Evolutionary conservation across 129 eudicot genomes (phyloP), one percentile per base, ranked within the genome.

Genomic region (Erigeron canadensis): DNA sequence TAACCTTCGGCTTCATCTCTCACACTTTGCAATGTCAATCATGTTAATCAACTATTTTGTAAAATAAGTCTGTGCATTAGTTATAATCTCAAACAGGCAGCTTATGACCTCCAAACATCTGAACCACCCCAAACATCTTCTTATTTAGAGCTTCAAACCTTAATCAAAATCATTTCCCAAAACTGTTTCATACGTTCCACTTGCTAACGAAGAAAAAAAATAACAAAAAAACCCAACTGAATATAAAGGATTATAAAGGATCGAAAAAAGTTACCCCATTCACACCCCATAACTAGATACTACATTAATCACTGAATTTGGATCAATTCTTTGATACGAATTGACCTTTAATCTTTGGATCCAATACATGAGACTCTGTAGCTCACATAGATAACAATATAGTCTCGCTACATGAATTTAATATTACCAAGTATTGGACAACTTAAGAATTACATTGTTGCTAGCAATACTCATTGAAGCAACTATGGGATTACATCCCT

Each of bases 1-100:
- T 84, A 92, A 23, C 65, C 89, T 78, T 92, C 98, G 12, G 98
- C 98, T 79, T 92, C 96, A 70, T 92, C 89, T 75, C 89, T 92
- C 28, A 89, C 94, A 83, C 76, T 79, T 96, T 92, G 86, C 18
- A 12, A 41, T 46, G 64, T 58, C 54, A 61, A 58, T 47, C 40
- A 78, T 53, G 66, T 51, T 16, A 19, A 75, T 13, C n/a, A 8
- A 41, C 23, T 41, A 37, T 10, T 43, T 43, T 39, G 18, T 16
- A 76, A 55, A 15, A 28, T 13, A 61, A 23, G 40, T 42, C n/a
- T 4, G 40, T 9, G 34, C 28, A 45, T 16, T 44, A 55, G 17
- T 8, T 37, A 44, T 44, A 46, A 8, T 1, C 12, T 46, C 15
- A 8, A 46, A 46, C 43, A 62, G 15, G 13, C 10, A 46, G 17